phyloP scores from a whole-genome alignment of 768 basidiomycete species.

The Sarcomyxa edulis region DNA sequence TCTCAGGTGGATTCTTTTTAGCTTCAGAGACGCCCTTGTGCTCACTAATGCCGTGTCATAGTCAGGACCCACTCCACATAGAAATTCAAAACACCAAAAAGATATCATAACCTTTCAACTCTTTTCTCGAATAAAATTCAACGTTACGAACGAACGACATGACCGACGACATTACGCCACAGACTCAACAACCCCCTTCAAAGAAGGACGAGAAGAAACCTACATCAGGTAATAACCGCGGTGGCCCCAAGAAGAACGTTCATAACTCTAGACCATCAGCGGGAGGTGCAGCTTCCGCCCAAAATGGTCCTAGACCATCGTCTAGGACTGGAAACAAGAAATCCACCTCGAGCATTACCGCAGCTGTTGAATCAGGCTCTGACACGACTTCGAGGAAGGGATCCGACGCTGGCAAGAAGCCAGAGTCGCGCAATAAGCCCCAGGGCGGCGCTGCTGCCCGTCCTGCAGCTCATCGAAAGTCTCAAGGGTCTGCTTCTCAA shows the following conservation, averaged over 20 bases:
- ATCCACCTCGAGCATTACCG: conserved; percentile 30
- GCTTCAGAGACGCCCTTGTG: conserved; percentile 7
- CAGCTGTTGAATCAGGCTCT: conserved; percentile 61
- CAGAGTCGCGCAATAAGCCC: conserved; percentile 52
- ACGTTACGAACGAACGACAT: conserved; percentile 86
- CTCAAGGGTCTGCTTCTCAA: conserved; percentile 54
- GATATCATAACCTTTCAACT: conserved; percentile 46
- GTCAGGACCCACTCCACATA: conserved; percentile 26
- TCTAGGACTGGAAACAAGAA: conserved; percentile 69
- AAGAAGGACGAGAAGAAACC: conserved; percentile 78
- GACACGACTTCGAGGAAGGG: conserved; percentile 63
- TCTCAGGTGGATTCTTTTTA: conserved; percentile 32
- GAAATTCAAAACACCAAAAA: conserved; percentile 35
- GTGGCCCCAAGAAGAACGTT: conserved; percentile 48
- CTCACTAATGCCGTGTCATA: conserved; percentile 12
- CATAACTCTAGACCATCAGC: conserved; percentile 46
- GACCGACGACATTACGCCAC: conserved; percentile 74
- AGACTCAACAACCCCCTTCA: conserved; percentile 36
- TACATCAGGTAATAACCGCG: conserved; percentile 44
- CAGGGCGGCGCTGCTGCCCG: conserved; percentile 40
- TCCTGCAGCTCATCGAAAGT: conserved; percentile 49
- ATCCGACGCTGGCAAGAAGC: conserved; percentile 48
- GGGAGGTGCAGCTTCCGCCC: conserved; percentile 32
- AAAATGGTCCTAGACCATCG: conserved; percentile 50
- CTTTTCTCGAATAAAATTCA: conserved; percentile 30